These are phyloP conservation scores for Penicillium sp. DNA, from an alignment of 2,329 filamentous ascomycete species.

Conservation along the genomic window DNA sequence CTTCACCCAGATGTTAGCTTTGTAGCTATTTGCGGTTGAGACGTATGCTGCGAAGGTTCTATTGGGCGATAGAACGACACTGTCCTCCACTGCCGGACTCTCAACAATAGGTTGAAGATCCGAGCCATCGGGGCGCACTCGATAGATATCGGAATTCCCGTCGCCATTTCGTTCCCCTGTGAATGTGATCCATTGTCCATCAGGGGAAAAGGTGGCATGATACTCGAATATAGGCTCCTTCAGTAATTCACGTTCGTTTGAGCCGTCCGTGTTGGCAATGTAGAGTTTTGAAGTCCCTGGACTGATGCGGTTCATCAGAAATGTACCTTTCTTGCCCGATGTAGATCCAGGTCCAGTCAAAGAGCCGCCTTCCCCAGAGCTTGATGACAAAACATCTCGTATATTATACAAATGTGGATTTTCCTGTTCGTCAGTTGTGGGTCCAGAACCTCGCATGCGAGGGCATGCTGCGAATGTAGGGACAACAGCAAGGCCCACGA, in stretches of 20 bases:
- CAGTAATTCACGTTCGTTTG: constrained; percentile 39
- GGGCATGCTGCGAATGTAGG: constrained; percentile 1
- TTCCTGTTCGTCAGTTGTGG: background rate
- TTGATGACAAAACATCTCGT: background rate
- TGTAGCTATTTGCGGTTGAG: constrained; percentile 39
- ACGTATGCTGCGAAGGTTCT: constrained; percentile 43
- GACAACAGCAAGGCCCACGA: background rate
- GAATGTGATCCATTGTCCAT: constrained; percentile 45
- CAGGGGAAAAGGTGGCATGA: constrained; percentile 42
- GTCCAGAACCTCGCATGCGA: background rate
- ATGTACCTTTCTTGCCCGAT: constrained; percentile 21
- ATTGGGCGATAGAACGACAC: constrained; percentile 41
- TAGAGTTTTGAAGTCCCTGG: constrained; percentile 30
- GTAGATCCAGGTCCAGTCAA: background rate
- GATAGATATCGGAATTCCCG: constrained; percentile 47
- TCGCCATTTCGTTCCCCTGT: constrained; percentile 44
- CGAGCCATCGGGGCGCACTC: constrained; percentile 38
- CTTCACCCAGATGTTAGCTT: constrained; percentile 45
- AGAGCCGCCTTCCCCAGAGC: too few relatives aligned
- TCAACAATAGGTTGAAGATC: constrained; percentile 36
- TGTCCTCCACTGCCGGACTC: constrained; percentile 42
- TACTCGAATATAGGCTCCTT: constrained; percentile 40
- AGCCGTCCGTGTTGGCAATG: constrained; percentile 45
- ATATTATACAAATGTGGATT: background rate
- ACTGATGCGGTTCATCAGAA: constrained; percentile 41